Conservation (phyloP, 352 stramenopile species). For the Phytophthora crassamura region DNA sequence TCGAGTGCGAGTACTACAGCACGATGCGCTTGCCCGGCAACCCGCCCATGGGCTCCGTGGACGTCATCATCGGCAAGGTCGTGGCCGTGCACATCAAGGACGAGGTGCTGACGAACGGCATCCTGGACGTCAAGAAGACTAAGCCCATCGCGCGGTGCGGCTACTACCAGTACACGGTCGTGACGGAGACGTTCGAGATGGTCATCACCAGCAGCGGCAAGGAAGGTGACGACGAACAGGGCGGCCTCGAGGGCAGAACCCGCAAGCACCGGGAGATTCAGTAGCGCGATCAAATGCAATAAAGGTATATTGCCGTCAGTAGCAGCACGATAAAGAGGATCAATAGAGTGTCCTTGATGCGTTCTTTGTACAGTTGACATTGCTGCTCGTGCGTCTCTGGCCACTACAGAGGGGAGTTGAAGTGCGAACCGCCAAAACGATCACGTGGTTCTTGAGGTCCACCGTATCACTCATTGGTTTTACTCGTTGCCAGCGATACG, state of each 20-base stretch:
- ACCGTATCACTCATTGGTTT: too few species aligned
- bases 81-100: conserved; percentile 44
- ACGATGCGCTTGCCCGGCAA: conserved; percentile 41
- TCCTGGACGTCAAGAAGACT: conserved; percentile 45
- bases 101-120: conserved; percentile 39
- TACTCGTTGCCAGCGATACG: too few species aligned
- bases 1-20: conserved; percentile 47
- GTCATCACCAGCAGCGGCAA: conserved; percentile 37
- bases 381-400: background rate
- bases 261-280: conserved; percentile 35
- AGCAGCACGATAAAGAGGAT: background rate
- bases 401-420: background rate
- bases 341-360: conserved; percentile 11
- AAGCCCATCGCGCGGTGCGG: conserved; percentile 40
- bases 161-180: conserved; percentile 44
- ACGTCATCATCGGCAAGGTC: conserved; percentile 46
- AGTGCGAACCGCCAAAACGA: conserved; percentile 11
- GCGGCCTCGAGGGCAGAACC: conserved; percentile 36
- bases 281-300: conserved; percentile 27
- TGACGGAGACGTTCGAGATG: conserved; percentile 45
- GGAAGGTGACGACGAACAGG: conserved; percentile 30
- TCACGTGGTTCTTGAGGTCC: conserved; percentile 1
- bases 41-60: conserved; percentile 40
- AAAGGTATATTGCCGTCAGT: background rate
- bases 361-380: background rate